These are phyloP conservation scores for Paxillus rubicundulus DNA, from an alignment of 768 basidiomycete genomes.

Conservation along the genomic window DNA sequence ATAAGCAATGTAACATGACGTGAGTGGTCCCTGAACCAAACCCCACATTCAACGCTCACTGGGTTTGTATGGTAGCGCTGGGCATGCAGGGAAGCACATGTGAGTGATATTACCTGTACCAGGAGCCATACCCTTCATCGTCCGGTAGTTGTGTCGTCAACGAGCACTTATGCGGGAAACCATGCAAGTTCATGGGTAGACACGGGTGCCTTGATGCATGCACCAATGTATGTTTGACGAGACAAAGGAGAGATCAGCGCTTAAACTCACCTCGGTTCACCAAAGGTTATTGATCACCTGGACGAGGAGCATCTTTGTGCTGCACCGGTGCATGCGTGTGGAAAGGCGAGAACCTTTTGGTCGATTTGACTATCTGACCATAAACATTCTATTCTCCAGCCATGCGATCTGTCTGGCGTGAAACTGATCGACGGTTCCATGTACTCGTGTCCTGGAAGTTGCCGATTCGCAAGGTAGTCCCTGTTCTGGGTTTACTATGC, in stretches of 20 bases:
- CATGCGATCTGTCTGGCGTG: constrained; percentile 34
- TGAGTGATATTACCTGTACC: too few species aligned
- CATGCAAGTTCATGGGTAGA: too few species aligned
- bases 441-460: constrained; percentile 43
- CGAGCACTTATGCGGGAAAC: too few species aligned
- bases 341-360: constrained; percentile 36
- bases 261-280: too few species aligned
- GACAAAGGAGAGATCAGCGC: background rate
- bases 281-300: too few species aligned
- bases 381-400: too few species aligned
- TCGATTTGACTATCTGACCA: background rate
- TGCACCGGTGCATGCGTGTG: constrained; percentile 53
- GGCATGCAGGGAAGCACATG: too few species aligned
- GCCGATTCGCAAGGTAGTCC: constrained; percentile 42
- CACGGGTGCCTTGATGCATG: too few species aligned
- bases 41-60: background rate
- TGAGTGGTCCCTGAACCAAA: constrained; percentile 28
- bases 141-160: too few species aligned
- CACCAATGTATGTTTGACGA: constrained; percentile 43
- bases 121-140: too few species aligned
- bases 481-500: background rate
- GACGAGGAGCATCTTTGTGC: constrained; percentile 61
- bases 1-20: constrained; percentile 45
- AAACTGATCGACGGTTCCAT: constrained; percentile 25
- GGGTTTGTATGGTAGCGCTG: constrained; percentile 40